Evolutionary conservation across 768 basidiomycete species (phyloP), one percentile per base, ranked within the genome.

Genomic region (Tylopilus vinaceipallidus): DNA sequence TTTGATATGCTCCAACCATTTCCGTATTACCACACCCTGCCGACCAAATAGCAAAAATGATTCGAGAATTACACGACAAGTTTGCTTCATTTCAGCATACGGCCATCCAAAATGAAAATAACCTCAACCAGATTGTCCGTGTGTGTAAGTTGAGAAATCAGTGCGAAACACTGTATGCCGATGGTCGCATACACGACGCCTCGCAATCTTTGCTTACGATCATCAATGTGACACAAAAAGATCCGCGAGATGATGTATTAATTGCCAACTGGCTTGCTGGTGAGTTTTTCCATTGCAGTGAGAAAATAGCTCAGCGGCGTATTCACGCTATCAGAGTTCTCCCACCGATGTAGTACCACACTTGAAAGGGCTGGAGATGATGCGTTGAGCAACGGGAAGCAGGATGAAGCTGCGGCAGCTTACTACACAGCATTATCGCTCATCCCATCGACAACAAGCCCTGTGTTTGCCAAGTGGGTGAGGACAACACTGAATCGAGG

Each of bases 211-310:
- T 57, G n/a, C 19, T 39, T 4, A n/a, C 42, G 9, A 38, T 50
- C 3, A 1, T 5, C 2, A n/a, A 17, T 16, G 14, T 29, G 6
- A 2, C 19, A 3, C 27, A 14, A 3, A 30, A 53, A 11, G 23
- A 30, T 7, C 22, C 33, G 12, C 27, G 3, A 27, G 27, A 13
- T 29, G 35, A 50, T 20, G 19, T 10, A 9, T 9, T 24, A 1
- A 11, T 44, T 2, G 16, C 37, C 11, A 30, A 49, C n/a, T 58
- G 56, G 56, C 11, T 53, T 20, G 3, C 37, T 3, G 33, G 57
- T 54, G 16, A 26, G 47, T 49, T 16, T 37, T 5, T 1, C 7
- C 2, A 42, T 8, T 4, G 0, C 14, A 1, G 2, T 14, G 6
- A 12, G 16, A 19, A 3, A 6, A 36, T 36, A 2, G 2, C 11